Evolutionary conservation across 2,329 filamentous ascomycete species (phyloP).

Genomic region (Pestalotiopsis sp.): DNA sequence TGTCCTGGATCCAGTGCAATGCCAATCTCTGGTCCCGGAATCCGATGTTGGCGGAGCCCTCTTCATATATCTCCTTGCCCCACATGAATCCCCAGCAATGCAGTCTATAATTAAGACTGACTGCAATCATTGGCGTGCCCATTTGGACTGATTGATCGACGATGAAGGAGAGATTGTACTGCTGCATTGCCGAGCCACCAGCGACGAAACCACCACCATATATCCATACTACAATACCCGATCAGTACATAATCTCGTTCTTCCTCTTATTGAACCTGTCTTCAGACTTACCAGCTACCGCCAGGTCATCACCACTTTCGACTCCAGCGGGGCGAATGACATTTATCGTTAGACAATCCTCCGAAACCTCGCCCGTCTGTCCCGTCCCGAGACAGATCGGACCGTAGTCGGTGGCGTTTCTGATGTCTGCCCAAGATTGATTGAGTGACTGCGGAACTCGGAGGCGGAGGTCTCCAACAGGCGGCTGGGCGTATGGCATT

Average conservation of each 20-base stretch:
- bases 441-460: constrained; percentile 49
- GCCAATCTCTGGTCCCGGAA: constrained; percentile 52
- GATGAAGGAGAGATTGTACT: constrained; percentile 55
- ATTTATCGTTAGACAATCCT: constrained; percentile 66
- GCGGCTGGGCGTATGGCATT: constrained; percentile 22
- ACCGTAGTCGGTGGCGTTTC: constrained; percentile 46
- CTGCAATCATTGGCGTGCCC: constrained; percentile 51
- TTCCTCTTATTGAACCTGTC: neutral
- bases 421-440: constrained; percentile 33
- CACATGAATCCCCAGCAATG: constrained; percentile 56
- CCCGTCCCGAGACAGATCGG: constrained; percentile 54
- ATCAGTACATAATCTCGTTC: neutral
- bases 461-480: constrained; percentile 42
- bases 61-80: constrained; percentile 42
- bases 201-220: constrained; percentile 52
- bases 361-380: constrained; percentile 30
- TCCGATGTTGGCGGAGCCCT: constrained; percentile 52
- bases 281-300: constrained; percentile 40
- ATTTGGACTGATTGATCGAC: constrained; percentile 42
- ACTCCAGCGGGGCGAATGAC: constrained; percentile 54
- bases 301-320: constrained; percentile 44
- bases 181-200: constrained; percentile 46
- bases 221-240: constrained; percentile 48
- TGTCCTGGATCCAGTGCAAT: constrained; percentile 51
- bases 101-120: constrained; percentile 54